phyloP scores from a whole-genome alignment of 1,284 basidiomycete genomes.

The Testicularia cyperi region DNA sequence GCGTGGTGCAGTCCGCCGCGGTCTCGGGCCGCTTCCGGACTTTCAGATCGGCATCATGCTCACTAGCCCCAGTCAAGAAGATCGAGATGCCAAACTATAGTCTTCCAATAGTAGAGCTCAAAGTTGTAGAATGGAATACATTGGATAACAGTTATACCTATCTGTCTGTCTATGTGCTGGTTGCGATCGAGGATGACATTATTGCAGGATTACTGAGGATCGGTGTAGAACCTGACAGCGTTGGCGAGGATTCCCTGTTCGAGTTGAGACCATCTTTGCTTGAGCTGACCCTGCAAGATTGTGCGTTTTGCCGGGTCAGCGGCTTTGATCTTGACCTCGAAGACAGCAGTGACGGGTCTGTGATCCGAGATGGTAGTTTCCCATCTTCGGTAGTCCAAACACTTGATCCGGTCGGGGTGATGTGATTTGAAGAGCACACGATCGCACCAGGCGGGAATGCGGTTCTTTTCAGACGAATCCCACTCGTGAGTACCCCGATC shows the following conservation, averaged over 20 bases:
- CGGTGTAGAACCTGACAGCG: conserved; percentile 5
- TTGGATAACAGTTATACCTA: no score
- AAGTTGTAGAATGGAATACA: no score
- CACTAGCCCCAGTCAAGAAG: conserved; percentile 1
- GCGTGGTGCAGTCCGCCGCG: conserved; percentile 31
- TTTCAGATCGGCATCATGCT: conserved; percentile 41
- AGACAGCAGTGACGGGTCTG: conserved; percentile 53
- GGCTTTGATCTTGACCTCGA: conserved; percentile 27
- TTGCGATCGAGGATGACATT: no score
- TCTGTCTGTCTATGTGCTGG: no score
- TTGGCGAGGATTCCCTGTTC: conserved; percentile 9
- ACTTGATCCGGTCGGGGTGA: conserved; percentile 65
- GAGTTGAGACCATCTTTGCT: conserved; percentile 5
- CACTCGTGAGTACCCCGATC: conserved; percentile 73
- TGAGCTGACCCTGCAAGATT: conserved; percentile 13
- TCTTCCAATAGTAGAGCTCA: no score
- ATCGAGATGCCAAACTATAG: conserved; percentile 9
- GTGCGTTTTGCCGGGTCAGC: conserved; percentile 14
- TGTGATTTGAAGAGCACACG: conserved; percentile 77
- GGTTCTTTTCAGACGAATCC: conserved; percentile 82
- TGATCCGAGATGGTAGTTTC: conserved; percentile 60
- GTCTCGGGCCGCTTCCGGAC: conserved; percentile 33
- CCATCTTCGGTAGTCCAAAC: conserved; percentile 53
- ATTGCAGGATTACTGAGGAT: conserved; percentile 11
- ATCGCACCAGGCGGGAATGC: conserved; percentile 94